Evolutionary conservation across 1,284 basidiomycete species (phyloP), one percentile per base, ranked within the genome.

Genomic region (Apiotrichum gracile): DNA sequence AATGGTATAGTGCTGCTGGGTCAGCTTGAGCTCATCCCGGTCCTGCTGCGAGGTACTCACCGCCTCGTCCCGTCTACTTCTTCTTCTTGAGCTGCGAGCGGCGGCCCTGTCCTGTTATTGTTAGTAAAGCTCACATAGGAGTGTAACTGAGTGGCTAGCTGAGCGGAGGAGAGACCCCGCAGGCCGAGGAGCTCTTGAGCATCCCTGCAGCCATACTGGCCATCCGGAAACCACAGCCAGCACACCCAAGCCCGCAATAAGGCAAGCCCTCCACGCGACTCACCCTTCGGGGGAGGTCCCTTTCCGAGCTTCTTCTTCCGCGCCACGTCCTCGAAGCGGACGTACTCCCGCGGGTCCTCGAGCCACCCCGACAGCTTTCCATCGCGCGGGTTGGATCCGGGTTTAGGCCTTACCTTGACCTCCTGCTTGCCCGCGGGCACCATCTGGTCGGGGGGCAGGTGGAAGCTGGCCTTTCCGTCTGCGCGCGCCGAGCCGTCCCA

Each of bases 231-330:
- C n/a, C n/a, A n/a, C n/a, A n/a, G n/a, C n/a, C n/a, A n/a, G n/a
- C n/a, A n/a, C n/a, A n/a, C n/a, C n/a, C n/a, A n/a, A n/a, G n/a
- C n/a, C n/a, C n/a, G n/a, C n/a, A n/a, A n/a, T n/a, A n/a, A n/a
- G n/a, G n/a, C n/a, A n/a, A n/a, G n/a, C n/a, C n/a, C n/a, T n/a
- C n/a, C n/a, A n/a, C n/a, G n/a, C n/a, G n/a, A 65, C 71, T 68
- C 53, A 70, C 70, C 72, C 65, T 72, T 73, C 67, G 67, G 72
- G 48, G 71, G 71, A 25, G 71, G 67, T 26, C 66, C 67, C 60
- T 67, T 67, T 22, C 70, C 72, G 37, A 64, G 53, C 34, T 51
- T 51, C 42, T 54, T 66, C 54, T 57, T 62, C 40, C 54, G 54
- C 29, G 52, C 59, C 4, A 70, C 66, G 31, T 69, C 66, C 29